Percentiles rank a stretch among this genome's conserved stretches.
phyloP scores from a whole-genome alignment of 139 green algal genomes.

The Coccomyxa sp. region DNA sequence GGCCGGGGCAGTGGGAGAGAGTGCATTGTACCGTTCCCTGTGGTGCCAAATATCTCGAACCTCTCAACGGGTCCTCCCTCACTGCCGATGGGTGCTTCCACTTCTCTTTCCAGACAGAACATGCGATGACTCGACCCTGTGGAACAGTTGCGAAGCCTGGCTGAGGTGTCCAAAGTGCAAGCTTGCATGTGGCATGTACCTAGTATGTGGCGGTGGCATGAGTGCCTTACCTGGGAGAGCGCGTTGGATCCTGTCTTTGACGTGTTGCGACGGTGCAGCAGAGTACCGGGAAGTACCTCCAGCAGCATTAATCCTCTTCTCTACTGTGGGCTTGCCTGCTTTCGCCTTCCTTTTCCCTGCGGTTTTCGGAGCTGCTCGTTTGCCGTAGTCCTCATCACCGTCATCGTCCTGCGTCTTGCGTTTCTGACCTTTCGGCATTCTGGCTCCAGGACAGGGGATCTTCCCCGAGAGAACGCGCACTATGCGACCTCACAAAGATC shows the following conservation, averaged over 20 bases:
- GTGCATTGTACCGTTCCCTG: constrained; percentile 20
- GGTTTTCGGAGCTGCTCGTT: neutral
- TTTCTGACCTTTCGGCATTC: no score
- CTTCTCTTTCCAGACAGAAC: constrained; percentile 45
- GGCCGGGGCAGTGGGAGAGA: neutral
- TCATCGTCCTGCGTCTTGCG: neutral
- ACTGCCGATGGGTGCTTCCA: constrained; percentile 27
- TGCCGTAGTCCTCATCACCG: neutral
- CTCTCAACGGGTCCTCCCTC: constrained; percentile 29
- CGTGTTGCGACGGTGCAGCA: constrained; percentile 14
- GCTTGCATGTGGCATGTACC: no score
- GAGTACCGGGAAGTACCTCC: constrained; percentile 24
- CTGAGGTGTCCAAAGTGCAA: no score
- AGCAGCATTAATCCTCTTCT: constrained; percentile 13
- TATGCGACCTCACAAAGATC: no score
- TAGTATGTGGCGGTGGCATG: no score
- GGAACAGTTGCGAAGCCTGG: no score
- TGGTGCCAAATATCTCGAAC: constrained; percentile 56
- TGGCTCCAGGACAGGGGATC: no score
- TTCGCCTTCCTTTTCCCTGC: neutral
- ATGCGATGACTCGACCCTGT: constrained; percentile 47
- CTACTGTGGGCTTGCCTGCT: constrained; percentile 6
- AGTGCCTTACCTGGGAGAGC: constrained; percentile 36
- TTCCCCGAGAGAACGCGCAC: no score
- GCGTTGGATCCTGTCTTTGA: constrained; percentile 25